Evolutionary conservation across 1,284 basidiomycete genomes (phyloP), one percentile per base, ranked within the genome.

Genomic region (Boletus semigastroideus): DNA sequence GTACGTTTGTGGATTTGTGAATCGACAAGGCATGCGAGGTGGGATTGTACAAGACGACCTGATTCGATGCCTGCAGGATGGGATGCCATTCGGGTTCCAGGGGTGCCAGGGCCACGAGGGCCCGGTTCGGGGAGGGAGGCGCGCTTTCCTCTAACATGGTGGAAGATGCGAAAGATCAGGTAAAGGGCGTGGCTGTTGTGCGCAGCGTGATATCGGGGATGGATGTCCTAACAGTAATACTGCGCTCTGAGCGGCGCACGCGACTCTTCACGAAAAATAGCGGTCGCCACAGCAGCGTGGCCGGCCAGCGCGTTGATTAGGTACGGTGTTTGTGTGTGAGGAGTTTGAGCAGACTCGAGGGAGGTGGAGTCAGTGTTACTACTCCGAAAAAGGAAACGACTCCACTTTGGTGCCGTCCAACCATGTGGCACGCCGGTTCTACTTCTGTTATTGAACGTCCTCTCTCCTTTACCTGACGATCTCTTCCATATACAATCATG

Each of bases 31-130:
- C 92, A 66, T 94, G 91, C 0, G 89, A 92, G 1, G 82, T 86
- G 0, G 92, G 84, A 64, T 94, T 91, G 72, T 94, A 95, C 17
- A 94, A 78, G 27, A 95, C 92, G 48, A 94, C 84, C 65, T 94
- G 91, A 68, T 92, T 89, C 0, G 89, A 86, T 6, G 83, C 82
- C 49, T 88, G 87, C 20, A 89, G 74, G 55, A 90, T 87, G 5
- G 86, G 82, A 48, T 79, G 84, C 87, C 87, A 90, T 48, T 73
- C 71, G 3, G 57, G 64, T 4, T 60, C 67, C 1, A 44, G 22
- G 22, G 64, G 66, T 16, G 57, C 54, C 7, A 72, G 48, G 0
- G 67, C 55, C 17, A 71, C 55, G 37, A 71, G 55, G 20, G 66
- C 69, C 37, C 66, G 61, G 46, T 57, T 58, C 28, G 68, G 68